Percentiles rank a stretch among this genome's conserved stretches.
These are phyloP conservation scores for Chloranthus sessilifolius DNA, from an alignment of 164 flowering plant species.

Conservation along the genomic window DNA sequence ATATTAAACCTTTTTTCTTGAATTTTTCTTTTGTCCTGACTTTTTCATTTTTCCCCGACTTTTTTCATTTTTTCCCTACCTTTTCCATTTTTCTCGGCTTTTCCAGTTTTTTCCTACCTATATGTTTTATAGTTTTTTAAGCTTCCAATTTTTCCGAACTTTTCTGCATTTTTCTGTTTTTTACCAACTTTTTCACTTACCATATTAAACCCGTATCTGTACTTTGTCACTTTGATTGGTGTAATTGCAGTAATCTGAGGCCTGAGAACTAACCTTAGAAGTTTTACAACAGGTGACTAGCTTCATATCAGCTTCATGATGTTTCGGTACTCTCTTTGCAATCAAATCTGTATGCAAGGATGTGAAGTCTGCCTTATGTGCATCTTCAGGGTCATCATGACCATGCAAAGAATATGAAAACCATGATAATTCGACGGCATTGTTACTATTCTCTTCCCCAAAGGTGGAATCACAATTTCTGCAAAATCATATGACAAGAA, in stretches of 20 bases:
- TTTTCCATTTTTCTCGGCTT: no score
- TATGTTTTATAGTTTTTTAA: no score
- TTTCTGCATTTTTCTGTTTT: no score
- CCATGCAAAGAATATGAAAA: slow-evolving; percentile 46
- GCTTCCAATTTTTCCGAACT: no score
- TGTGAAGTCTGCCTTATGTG: slow-evolving; percentile 25
- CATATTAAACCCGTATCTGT: background rate
- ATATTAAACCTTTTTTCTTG: no score
- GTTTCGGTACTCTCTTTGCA: slow-evolving; percentile 22
- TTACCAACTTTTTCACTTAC: no score
- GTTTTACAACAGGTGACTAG: slow-evolving; percentile 18
- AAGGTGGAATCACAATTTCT: slow-evolving; percentile 79
- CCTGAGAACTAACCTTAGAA: slow-evolving; percentile 15
- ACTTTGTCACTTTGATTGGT: slow-evolving; percentile 28
- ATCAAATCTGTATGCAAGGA: slow-evolving; percentile 32
- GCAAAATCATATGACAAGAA: slow-evolving; percentile 19
- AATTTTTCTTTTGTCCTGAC: no score
- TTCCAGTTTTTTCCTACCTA: no score
- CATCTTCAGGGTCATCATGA: slow-evolving; percentile 42
- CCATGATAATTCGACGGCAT: slow-evolving; percentile 60
- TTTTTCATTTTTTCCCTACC: no score
- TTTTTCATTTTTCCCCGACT: no score
- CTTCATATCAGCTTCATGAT: slow-evolving; percentile 19
- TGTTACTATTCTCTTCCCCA: slow-evolving; percentile 40
- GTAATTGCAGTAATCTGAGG: slow-evolving; percentile 19